Percentiles rank a stretch among this genome's conserved stretches.
These are phyloP conservation scores for Brassica rapa DNA, from an alignment of 345 rosid genomes.

Conservation along the genomic window DNA sequence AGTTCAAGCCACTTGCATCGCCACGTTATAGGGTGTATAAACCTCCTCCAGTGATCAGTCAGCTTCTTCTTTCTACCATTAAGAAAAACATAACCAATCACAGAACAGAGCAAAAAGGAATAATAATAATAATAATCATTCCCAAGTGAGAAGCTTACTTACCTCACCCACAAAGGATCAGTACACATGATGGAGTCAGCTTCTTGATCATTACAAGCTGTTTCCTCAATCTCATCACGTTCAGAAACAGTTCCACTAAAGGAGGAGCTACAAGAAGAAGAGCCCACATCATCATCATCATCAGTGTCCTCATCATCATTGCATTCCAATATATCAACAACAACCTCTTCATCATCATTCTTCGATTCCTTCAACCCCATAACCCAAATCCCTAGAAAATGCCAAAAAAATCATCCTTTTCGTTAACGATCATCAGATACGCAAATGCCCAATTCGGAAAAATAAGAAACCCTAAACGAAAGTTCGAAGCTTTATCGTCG, in stretches of 20 bases:
- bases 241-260: background rate
- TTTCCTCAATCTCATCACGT: background rate
- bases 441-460: background rate
- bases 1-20: conserved; percentile 80
- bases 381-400: background rate
- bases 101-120: background rate
- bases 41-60: conserved; percentile 80
- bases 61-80: conserved; percentile 63
- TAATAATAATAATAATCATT: background rate
- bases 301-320: background rate
- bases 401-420: background rate
- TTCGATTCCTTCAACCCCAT: background rate
- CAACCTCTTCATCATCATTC: background rate
- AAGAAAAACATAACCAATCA: background rate
- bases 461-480: background rate
- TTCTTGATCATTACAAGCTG: background rate
- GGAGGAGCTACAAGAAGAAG: background rate
- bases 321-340: background rate
- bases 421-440: background rate
- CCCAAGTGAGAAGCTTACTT: background rate
- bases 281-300: background rate
- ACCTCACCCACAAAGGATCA: background rate
- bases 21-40: conserved; percentile 74
- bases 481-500: background rate
- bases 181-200: background rate